Percentiles rank a stretch among this genome's conserved stretches.
phyloP scores from a whole-genome alignment of 208 protist species.

The Willaertia magna region DNA sequence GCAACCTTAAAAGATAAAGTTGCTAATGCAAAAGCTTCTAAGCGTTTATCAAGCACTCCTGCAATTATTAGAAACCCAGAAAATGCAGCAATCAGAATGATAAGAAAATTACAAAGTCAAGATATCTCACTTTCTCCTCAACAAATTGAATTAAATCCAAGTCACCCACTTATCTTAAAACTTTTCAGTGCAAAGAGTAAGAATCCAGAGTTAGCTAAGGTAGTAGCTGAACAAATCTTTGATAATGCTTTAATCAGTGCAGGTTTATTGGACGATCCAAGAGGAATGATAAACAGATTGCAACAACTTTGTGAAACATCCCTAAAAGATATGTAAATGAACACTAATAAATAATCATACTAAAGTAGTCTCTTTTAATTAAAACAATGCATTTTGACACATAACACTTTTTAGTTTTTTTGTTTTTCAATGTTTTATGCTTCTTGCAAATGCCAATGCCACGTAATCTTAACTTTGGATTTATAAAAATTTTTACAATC shows the following conservation, averaged over 20 bases:
- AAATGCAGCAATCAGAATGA: constrained; percentile 69
- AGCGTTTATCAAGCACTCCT: constrained; percentile 63
- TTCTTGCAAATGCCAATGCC: too few species aligned
- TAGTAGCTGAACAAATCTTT: constrained; percentile 74
- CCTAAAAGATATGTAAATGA: background rate
- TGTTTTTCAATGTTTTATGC: too few species aligned
- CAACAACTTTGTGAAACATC: constrained; percentile 59
- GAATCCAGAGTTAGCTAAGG: constrained; percentile 54
- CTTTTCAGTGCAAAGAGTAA: constrained; percentile 63
- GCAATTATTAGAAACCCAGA: constrained; percentile 73
- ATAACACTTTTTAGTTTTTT: too few species aligned
- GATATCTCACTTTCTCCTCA: constrained; percentile 26
- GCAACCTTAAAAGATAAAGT: constrained; percentile 21
- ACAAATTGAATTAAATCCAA: constrained; percentile 67
- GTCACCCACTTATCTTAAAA: constrained; percentile 71
- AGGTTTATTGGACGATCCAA: constrained; percentile 72
- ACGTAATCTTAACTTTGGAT: too few species aligned
- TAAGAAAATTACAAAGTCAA: constrained; percentile 62
- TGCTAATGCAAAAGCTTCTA: constrained; percentile 60
- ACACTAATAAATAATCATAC: too few species aligned
- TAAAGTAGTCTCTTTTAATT: too few species aligned
- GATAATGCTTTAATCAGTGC: constrained; percentile 78
- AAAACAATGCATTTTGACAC: too few species aligned
- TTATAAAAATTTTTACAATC: too few species aligned
- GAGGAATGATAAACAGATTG: constrained; percentile 64